Conservation (phyloP, 2,329 filamentous ascomycete genomes). For the Beauveria pseudobassiana region DNA sequence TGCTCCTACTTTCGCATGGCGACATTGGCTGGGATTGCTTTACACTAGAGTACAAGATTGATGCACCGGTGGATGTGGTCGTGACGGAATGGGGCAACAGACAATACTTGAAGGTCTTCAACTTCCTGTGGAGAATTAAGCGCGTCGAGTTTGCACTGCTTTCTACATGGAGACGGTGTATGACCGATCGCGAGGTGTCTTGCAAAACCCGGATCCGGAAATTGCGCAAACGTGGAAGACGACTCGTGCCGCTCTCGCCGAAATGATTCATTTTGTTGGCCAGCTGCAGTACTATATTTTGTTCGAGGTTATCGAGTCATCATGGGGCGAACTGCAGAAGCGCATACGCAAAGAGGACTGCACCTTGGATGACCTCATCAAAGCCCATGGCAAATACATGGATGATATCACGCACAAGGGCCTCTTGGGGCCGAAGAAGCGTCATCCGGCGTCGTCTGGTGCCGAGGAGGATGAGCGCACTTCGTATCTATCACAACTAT, state of each 20-base stretch:
- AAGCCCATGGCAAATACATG: conserved; percentile 84
- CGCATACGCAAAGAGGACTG: conserved; percentile 77
- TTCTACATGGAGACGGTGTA: conserved; percentile 88
- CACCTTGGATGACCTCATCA: conserved; percentile 91
- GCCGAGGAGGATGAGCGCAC: conserved; percentile 56
- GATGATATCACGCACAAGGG: conserved; percentile 95
- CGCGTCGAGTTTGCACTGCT: conserved; percentile 90
- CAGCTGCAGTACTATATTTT: conserved; percentile 98
- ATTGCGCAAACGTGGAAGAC: conserved; percentile 81
- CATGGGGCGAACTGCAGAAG: conserved; percentile 83
- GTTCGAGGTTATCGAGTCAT: conserved; percentile 95
- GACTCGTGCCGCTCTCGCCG: conserved; percentile 79
- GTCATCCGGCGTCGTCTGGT: not conserved
- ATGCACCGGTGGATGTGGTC: conserved; percentile 91
- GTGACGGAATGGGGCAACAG: conserved; percentile 93
- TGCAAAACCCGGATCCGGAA: conserved; percentile 62
- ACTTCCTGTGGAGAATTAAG: conserved; percentile 97
- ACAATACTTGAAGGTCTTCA: conserved; percentile 98
- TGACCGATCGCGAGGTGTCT: conserved; percentile 88
- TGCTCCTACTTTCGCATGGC: conserved; percentile 92
- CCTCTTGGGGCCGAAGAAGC: conserved; percentile 64
- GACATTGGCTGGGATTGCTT: conserved; percentile 99
- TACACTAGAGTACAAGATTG: conserved; percentile 96
- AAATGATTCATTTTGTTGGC: conserved; percentile 98
- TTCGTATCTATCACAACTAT: conserved; percentile 82